Evolutionary conservation across 2,329 filamentous ascomycete species (phyloP).

Genomic region (Aspergillus sojae): DNA sequence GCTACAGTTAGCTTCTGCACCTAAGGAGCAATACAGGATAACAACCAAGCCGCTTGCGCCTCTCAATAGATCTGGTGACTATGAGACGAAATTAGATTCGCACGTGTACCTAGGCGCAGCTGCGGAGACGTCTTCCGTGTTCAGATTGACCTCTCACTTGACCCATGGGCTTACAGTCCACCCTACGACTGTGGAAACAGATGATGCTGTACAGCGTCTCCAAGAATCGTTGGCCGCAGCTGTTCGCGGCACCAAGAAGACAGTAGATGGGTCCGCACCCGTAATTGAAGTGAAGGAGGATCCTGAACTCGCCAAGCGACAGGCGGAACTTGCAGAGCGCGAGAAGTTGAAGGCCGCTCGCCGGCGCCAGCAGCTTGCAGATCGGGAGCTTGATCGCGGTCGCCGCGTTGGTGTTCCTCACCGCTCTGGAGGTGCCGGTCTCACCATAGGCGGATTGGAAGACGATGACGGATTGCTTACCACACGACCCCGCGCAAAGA

Average conservation of each 20-base stretch:
- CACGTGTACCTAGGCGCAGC: constrained; percentile 67
- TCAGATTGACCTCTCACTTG: constrained; percentile 65
- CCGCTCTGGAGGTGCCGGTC: constrained; percentile 51
- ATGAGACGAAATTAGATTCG: constrained; percentile 59
- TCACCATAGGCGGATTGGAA: constrained; percentile 61
- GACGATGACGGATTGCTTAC: constrained; percentile 55
- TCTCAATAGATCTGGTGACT: constrained; percentile 54
- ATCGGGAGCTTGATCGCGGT: constrained; percentile 58
- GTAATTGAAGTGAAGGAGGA: constrained; percentile 63
- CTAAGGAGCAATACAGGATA: constrained; percentile 63
- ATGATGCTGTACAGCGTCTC: constrained; percentile 64
- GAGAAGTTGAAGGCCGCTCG: constrained; percentile 59
- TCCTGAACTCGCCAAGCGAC: constrained; percentile 62
- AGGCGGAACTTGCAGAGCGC: constrained; percentile 62
- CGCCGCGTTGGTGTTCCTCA: constrained; percentile 49
- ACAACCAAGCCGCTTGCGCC: constrained; percentile 61
- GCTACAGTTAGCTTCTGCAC: constrained; percentile 65
- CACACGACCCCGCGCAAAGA: constrained; percentile 43
- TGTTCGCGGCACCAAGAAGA: constrained; percentile 54
- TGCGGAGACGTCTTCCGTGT: constrained; percentile 58
- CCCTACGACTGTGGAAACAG: constrained; percentile 58
- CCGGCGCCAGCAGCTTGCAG: constrained; percentile 57
- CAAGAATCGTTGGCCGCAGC: constrained; percentile 63
- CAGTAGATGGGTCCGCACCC: constrained; percentile 55
- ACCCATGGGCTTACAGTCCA: constrained; percentile 62